These are phyloP conservation scores for Bothriochloa decipiens DNA, from an alignment of 176 grass and related monocot genomes.

Conservation along the genomic window DNA sequence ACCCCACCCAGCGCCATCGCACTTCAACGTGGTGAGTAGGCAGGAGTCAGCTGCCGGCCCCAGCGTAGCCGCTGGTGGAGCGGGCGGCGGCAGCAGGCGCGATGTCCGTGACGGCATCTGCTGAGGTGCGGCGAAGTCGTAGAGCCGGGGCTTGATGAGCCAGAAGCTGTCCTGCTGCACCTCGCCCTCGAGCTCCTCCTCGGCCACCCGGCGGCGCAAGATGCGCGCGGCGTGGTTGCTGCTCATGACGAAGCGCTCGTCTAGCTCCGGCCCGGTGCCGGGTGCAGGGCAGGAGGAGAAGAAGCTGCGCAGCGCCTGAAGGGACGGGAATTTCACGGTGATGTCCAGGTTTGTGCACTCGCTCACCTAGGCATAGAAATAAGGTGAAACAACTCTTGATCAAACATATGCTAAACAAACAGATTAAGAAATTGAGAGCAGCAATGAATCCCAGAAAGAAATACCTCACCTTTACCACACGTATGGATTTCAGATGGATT, in stretches of 20 bases:
- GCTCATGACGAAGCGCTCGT: slow-evolving; percentile 89
- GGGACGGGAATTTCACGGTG: slow-evolving; percentile 72
- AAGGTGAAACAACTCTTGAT: slow-evolving; percentile 21
- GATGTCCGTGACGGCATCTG: background rate
- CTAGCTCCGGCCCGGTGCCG: slow-evolving; percentile 59
- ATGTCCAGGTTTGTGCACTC: slow-evolving; percentile 61
- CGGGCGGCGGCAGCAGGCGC: background rate
- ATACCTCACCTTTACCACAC: slow-evolving; percentile 65
- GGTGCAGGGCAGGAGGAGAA: slow-evolving; percentile 50
- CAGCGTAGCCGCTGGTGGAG: background rate
- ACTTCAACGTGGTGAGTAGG: slow-evolving; percentile 58
- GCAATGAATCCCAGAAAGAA: slow-evolving; percentile 4
- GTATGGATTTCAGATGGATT: slow-evolving; percentile 74
- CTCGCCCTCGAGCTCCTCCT: slow-evolving; percentile 41
- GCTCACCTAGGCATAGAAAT: slow-evolving; percentile 43
- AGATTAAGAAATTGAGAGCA: slow-evolving; percentile 21
- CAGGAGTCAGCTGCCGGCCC: slow-evolving; percentile 35
- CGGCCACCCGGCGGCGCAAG: slow-evolving; percentile 47
- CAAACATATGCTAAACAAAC: background rate
- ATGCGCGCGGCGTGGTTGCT: slow-evolving; percentile 75
- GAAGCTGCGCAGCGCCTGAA: slow-evolving; percentile 66
- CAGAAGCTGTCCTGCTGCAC: slow-evolving; percentile 80
- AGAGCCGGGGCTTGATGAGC: slow-evolving; percentile 54
- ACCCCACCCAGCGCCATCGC: slow-evolving; percentile 65
- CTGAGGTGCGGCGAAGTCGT: slow-evolving; percentile 32